Evolutionary conservation across 1,284 basidiomycete species (phyloP), one percentile per base, ranked within the genome.

Genomic region (Malassezia sympodialis): DNA sequence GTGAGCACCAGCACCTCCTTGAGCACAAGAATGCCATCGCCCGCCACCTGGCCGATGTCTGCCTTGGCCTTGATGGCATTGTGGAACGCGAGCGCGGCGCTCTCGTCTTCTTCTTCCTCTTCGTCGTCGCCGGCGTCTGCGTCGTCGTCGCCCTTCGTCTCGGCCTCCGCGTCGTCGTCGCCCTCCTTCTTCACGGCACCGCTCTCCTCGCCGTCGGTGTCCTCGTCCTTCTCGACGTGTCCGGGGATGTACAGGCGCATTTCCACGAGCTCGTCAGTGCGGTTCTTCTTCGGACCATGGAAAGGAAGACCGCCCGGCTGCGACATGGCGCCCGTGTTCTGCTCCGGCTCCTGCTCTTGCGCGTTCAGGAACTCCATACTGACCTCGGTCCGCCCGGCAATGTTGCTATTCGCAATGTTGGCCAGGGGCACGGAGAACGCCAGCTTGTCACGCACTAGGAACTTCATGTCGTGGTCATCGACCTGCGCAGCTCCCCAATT

Each of bases 201-300:
- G 3, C 65, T 67, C 7, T 72, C 71, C 81, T 56, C 65, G 52
- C 63, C 61, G 0, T 60, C 66, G 1, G 65, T 68, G 5, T 72
- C 72, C 81, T 57, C 65, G 49, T 66, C 62, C 80, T 51, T 83
- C 80, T 59, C 66, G 11, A 69, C 66, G 6, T 82, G 83, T 8
- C 93, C 93, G 1, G 94, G 94, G 4, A 99, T 86, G 68, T 93
- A 90, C 79, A 99, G 88, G 6, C 94, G 83, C 68, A 98, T 90
- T 76, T 99, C 94, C 32, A 90, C 84, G 76, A 98, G 83, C 75
- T 98, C 91, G 44, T 74, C 72, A 4, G 62, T 62, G 37, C 63
- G 61, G 52, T 42, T 59, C 32, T 63, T 65, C 54, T 59, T 65
- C 30, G 62, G 60, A 12, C 53, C 61, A 24, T 43, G 43, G 31